phyloP scores from a whole-genome alignment of 805 yeast species.

The Saturnispora zaruensis region DNA sequence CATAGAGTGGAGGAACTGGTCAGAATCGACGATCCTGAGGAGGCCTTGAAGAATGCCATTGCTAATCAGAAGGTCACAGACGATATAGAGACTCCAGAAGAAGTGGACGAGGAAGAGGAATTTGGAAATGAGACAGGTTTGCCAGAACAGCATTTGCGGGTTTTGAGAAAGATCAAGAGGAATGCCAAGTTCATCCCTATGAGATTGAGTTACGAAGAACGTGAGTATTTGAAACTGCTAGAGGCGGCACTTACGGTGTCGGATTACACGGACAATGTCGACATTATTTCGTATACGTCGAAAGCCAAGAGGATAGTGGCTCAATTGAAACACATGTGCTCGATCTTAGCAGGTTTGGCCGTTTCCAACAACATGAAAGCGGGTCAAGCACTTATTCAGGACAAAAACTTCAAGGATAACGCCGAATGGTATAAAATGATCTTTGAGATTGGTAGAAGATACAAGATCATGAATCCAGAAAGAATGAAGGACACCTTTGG shows the following conservation, averaged over 20 bases:
- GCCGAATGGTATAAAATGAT: slow-evolving; percentile 64
- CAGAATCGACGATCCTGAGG: slow-evolving; percentile 10
- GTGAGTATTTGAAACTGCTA: slow-evolving; percentile 54
- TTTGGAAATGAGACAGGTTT: slow-evolving; percentile 9
- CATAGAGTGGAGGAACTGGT: slow-evolving; percentile 31
- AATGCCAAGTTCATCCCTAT: slow-evolving; percentile 55
- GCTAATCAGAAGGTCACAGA: slow-evolving; percentile 15
- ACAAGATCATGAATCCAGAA: slow-evolving; percentile 80
- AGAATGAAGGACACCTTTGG: slow-evolving; percentile 74
- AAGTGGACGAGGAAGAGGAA: slow-evolving; percentile 14
- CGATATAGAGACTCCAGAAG: slow-evolving; percentile 11
- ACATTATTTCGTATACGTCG: slow-evolving; percentile 55
- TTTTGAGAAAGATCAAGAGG: slow-evolving; percentile 32
- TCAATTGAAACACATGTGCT: slow-evolving; percentile 68
- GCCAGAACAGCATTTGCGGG: slow-evolving; percentile 14
- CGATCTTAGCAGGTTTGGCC: slow-evolving; percentile 68
- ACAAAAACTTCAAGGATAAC: slow-evolving; percentile 60
- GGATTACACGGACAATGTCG: slow-evolving; percentile 74
- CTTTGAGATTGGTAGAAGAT: slow-evolving; percentile 73
- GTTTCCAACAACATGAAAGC: slow-evolving; percentile 67
- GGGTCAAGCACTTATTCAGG: slow-evolving; percentile 56
- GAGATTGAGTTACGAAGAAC: slow-evolving; percentile 58
- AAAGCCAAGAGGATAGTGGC: slow-evolving; percentile 64
- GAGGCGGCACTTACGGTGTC: slow-evolving; percentile 75
- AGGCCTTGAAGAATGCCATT: slow-evolving; percentile 14